Evolutionary conservation across 2,329 filamentous ascomycete genomes (phyloP), one percentile per base, ranked within the genome.

Genomic region (Claviceps arundinis): DNA sequence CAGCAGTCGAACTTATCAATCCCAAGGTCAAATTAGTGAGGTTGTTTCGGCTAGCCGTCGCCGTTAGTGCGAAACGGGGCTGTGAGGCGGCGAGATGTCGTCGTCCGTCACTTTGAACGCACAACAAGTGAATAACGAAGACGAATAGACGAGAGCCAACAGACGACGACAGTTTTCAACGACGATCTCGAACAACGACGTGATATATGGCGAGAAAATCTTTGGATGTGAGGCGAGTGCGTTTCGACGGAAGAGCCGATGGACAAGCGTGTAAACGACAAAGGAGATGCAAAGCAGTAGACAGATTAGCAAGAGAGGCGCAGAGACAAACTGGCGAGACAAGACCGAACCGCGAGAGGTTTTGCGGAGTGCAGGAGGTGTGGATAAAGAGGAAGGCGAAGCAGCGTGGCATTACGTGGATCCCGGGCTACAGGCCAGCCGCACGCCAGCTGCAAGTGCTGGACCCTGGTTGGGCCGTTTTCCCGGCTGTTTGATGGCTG

Each of bases 321-420:
- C 42, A 41, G 37, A 6, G 47, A 49, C 38, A 30, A 19, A 11
- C 41, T 7, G 38, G 38, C 37, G 47, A 49, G 37, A 49, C 46
- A 26, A 22, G 8, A 6, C 8, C 19, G 42, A n/a, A 42, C 13
- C 13, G 14, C 24, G 11, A 24, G 22, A 24, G 13, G 3, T 46
- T 24, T 53, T 57, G 56, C 52, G 56, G 56, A 55, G 56, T 56
- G 56, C 56, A 55, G 52, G 48, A 49, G 22, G 53, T 48, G 45
- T 30, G 50, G 53, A 50, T 40, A 50, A 53, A 46, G 50, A 54
- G 48, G 50, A 47, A 57, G 50, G 48, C 42, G 54, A 53, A 50
- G 52, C 47, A 48, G 45, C 30, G 26, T 37, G 37, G 50, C 26
- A 24, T 17, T 40, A 40, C 37, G 42, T 17, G 37, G 11, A 40